Conservation (phyloP, 352 stramenopile genomes). For the Phytophthora constricta region DNA sequence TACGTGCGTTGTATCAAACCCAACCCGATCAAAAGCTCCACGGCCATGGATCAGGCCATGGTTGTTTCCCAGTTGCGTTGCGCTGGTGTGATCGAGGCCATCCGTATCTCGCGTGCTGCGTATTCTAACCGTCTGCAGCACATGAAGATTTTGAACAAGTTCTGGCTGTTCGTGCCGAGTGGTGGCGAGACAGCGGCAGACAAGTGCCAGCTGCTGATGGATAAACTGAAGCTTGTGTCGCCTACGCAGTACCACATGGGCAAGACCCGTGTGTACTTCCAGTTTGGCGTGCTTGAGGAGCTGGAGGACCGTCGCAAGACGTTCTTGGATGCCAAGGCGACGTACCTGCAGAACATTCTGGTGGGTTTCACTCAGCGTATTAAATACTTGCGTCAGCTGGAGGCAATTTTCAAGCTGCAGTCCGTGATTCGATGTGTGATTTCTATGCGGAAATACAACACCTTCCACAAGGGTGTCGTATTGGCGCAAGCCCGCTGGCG, state of each 20-base stretch:
- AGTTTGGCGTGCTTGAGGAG: constrained; percentile 84
- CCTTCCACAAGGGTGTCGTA: constrained; percentile 73
- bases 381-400: constrained; percentile 76
- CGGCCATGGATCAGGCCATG: constrained; percentile 91
- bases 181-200: constrained; percentile 59
- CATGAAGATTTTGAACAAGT: constrained; percentile 82
- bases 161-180: constrained; percentile 81
- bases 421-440: constrained; percentile 85
- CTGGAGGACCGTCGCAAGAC: constrained; percentile 87
- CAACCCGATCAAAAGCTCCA: constrained; percentile 96
- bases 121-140: constrained; percentile 98
- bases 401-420: constrained; percentile 86
- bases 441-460: constrained; percentile 86
- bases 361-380: constrained; percentile 75
- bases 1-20: constrained; percentile 99
- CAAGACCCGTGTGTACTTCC: constrained; percentile 90
- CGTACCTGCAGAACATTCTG: constrained; percentile 83
- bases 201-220: constrained; percentile 82
- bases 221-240: constrained; percentile 78
- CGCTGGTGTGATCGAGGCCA: constrained; percentile 99
- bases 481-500: constrained; percentile 72
- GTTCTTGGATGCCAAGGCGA: constrained; percentile 83
- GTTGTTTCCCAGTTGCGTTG: constrained; percentile 97
- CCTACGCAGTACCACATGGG: constrained; percentile 87
- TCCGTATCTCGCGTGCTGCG: constrained; percentile 97